These are phyloP conservation scores for Grigorovia jiainica DNA, from an alignment of 805 yeast species.

Conservation along the genomic window DNA sequence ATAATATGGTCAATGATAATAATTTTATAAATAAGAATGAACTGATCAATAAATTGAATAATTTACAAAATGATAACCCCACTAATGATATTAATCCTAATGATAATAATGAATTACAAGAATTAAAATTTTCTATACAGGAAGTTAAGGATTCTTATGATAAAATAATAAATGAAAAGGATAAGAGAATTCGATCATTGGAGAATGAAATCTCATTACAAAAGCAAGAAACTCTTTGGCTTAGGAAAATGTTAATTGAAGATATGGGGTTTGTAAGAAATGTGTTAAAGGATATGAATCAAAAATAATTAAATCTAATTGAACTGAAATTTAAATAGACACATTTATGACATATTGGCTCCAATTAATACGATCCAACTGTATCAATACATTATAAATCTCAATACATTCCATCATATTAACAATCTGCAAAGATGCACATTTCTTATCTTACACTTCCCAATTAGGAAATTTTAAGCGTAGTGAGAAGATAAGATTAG, in stretches of 20 bases:
- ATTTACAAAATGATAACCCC: not conserved
- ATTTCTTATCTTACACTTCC: not conserved
- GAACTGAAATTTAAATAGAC: too few relatives aligned
- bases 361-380: too few relatives aligned
- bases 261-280: constrained; percentile 19
- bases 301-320: constrained; percentile 9
- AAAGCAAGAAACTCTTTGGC: constrained; percentile 16
- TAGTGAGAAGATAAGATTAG: not conserved
- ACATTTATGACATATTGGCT: too few relatives aligned
- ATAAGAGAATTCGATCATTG: constrained; percentile 12
- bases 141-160: constrained; percentile 9
- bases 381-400: too few relatives aligned
- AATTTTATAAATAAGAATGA: not conserved
- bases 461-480: not conserved
- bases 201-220: constrained; percentile 16
- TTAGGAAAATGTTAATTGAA: constrained; percentile 18
- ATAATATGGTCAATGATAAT: not conserved
- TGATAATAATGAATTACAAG: not conserved
- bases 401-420: too few relatives aligned
- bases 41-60: not conserved
- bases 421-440: too few relatives aligned
- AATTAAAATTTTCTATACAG: constrained; percentile 1
- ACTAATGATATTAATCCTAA: not conserved
- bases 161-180: constrained; percentile 14
- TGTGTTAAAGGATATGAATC: constrained; percentile 13